A percentile compares a stretch with the other conserved stretches of the same genome.
Conservation (phyloP, 108 stramenopile genomes). For the Epithemia pelagica region DNA sequence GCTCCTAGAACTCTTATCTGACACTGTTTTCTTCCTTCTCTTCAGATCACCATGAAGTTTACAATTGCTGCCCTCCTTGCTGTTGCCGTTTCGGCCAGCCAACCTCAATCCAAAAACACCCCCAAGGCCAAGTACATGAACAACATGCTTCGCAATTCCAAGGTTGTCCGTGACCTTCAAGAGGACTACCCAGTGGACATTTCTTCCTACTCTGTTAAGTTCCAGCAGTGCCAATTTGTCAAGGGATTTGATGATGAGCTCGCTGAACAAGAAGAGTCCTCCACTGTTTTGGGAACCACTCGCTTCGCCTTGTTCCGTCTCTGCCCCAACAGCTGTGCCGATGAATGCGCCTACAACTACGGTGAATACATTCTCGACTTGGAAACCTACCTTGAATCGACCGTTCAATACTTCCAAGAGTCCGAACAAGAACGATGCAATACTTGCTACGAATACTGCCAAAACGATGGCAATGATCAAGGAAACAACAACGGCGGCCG, state of each 20-base stretch:
- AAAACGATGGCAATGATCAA: constrained; percentile 16
- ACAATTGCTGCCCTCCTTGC: not conserved
- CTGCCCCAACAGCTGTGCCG: constrained; percentile 59
- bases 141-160: constrained; percentile 50
- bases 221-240: constrained; percentile 83
- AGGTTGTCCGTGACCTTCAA: not conserved
- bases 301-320: constrained; percentile 82
- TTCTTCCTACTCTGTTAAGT: constrained; percentile 68
- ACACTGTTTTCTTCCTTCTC: not conserved
- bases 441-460: constrained; percentile 46
- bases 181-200: constrained; percentile 53
- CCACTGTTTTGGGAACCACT: constrained; percentile 59
- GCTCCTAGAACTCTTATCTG: too few species aligned
- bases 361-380: constrained; percentile 83
- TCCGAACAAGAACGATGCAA: constrained; percentile 70
- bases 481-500: constrained; percentile 13
- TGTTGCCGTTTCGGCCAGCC: constrained; percentile 4
- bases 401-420: constrained; percentile 59
- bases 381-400: constrained; percentile 66
- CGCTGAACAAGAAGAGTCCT: constrained; percentile 47
- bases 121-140: constrained; percentile 41
- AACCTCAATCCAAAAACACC: not conserved
- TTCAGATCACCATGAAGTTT: not conserved
- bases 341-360: constrained; percentile 70
- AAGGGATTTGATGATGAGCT: constrained; percentile 61